These are phyloP conservation scores for Actinomortierella ambigua DNA, from an alignment of 371 early-diverging fungal species.

Conservation along the genomic window DNA sequence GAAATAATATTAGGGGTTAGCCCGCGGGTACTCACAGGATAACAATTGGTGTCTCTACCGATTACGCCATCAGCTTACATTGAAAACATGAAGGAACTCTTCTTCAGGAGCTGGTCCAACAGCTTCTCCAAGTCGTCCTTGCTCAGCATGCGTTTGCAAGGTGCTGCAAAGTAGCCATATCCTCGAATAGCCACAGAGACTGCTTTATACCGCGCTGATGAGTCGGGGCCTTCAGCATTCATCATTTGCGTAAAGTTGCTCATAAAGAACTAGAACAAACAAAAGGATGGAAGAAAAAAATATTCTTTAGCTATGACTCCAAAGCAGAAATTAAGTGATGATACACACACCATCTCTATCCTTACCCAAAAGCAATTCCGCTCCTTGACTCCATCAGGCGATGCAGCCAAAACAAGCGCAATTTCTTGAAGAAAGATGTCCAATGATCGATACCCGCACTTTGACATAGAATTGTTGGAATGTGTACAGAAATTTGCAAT, in stretches of 20 bases:
- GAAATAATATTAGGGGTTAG: conserved; percentile 11
- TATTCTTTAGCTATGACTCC: background rate
- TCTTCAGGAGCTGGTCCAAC: conserved; percentile 55
- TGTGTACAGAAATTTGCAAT: conserved; percentile 54
- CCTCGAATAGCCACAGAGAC: conserved; percentile 73
- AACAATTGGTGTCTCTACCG: too few relatives aligned
- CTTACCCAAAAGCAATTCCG: conserved; percentile 48
- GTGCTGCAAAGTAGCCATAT: conserved; percentile 73
- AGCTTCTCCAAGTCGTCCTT: conserved; percentile 52
- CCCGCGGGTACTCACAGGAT: too few relatives aligned
- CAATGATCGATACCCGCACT: conserved; percentile 56
- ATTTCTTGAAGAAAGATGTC: conserved; percentile 59
- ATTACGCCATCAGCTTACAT: too few relatives aligned
- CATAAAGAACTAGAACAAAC: conserved; percentile 56
- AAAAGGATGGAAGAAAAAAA: too few relatives aligned
- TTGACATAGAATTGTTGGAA: conserved; percentile 55
- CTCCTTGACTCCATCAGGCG: conserved; percentile 23
- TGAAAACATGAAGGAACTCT: conserved; percentile 61
- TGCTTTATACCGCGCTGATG: conserved; percentile 47
- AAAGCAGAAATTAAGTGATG: background rate
- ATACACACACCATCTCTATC: background rate
- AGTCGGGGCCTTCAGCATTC: conserved; percentile 46
- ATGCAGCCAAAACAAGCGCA: conserved; percentile 26
- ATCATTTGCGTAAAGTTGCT: conserved; percentile 49
- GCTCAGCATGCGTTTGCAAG: conserved; percentile 53